Evolutionary conservation across 225 moss, liverwort and hornwort species (phyloP), one percentile per base, ranked within the genome.

Genomic region (Sphagnum contortum): DNA sequence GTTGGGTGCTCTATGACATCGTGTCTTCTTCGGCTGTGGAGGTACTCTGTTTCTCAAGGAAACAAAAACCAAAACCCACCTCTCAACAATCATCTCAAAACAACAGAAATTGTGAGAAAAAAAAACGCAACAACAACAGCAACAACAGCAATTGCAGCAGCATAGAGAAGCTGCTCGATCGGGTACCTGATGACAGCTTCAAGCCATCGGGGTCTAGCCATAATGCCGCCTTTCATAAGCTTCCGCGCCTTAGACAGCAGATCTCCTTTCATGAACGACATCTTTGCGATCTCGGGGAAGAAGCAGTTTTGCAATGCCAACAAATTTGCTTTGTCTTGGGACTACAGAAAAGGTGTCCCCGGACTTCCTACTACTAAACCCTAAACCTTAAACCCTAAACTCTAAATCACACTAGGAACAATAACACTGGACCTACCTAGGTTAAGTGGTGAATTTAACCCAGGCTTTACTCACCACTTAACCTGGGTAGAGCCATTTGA

Each of bases 161-260:
- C 29, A 29, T 29, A 29, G 29, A 29, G 29, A 29, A 29, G 29
- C 29, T 29, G 29, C 29, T 29, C 9, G 52, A 56, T 57, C 13
- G 5, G 8, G 47, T 66, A 85, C 84, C 76, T 81, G 3, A 68
- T 52, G 47, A 87, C 87, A 48, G 83, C 78, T 52, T 87, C 95
- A 53, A 95, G 80, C 95, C 95, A 95, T 44, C 84, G 76, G 3
- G 95, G 95, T 48, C 83, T 87, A 49, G 77, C 80, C 4, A 84
- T 83, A 6, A 95, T 78, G 64, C 87, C 82, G 3, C 82, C 82
- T 61, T 82, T 78, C 47, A 82, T 70, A 4, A 82, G 75, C 4
- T 69, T 74, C 63, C 72, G 72, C 4, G 82, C 78, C 54, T 73
- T 82, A 48, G 72, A 66, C 2, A 82, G 78, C 59, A 82, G 64